Evolutionary conservation across 768 basidiomycete species (phyloP).

Genomic region (Russula abietina): DNA sequence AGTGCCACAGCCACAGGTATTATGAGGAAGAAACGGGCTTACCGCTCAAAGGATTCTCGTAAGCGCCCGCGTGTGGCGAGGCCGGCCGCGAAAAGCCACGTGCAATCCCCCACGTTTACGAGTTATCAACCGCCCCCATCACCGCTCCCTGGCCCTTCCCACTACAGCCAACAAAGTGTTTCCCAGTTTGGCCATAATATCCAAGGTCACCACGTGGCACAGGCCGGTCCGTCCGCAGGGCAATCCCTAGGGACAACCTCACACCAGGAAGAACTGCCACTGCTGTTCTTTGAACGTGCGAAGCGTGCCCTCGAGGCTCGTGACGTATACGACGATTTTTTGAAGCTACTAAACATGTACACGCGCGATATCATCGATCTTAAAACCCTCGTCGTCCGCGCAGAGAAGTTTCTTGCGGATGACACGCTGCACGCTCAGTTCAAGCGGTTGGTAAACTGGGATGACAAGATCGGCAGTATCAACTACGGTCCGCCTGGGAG

Average conservation of each 20-base stretch:
- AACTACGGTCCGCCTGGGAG: constrained; percentile 75
- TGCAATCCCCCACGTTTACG: constrained; percentile 24
- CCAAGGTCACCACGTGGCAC: constrained; percentile 19
- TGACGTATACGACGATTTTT: constrained; percentile 86
- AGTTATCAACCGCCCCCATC: constrained; percentile 22
- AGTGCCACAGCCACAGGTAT: background rate
- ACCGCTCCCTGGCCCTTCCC: constrained; percentile 20
- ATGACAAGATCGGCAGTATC: constrained; percentile 52
- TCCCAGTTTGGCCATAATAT: constrained; percentile 13
- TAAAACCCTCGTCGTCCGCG: constrained; percentile 72
- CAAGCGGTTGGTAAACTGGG: constrained; percentile 79
- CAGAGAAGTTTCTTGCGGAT: constrained; percentile 77
- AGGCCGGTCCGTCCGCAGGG: constrained; percentile 13
- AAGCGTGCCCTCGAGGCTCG: constrained; percentile 71
- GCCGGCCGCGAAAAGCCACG: constrained; percentile 19
- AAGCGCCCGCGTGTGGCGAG: constrained; percentile 22
- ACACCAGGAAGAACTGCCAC: constrained; percentile 59
- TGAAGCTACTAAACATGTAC: constrained; percentile 88
- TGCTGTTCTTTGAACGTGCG: constrained; percentile 87
- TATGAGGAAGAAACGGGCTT: background rate
- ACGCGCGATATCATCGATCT: constrained; percentile 88
- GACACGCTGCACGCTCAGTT: constrained; percentile 77
- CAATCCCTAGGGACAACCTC: constrained; percentile 22
- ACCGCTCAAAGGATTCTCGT: constrained; percentile 19
- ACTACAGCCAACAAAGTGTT: constrained; percentile 13